Evolutionary conservation across 805 yeast genomes (phyloP).

Genomic region (Komagataella populi): DNA sequence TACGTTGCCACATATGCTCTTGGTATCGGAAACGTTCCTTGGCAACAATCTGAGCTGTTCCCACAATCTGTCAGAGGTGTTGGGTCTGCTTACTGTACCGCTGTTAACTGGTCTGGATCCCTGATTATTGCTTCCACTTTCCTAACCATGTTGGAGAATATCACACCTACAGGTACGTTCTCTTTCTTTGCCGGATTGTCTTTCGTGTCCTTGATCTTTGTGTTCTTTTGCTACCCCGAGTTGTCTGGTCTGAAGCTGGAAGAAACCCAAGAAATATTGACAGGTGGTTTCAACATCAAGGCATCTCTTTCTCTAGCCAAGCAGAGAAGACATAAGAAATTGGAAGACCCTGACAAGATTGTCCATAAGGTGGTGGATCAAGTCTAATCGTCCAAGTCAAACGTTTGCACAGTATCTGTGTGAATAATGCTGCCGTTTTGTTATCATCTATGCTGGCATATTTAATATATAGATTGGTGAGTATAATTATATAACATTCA

Average conservation of each 20-base stretch:
- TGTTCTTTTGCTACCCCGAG: slow-evolving; percentile 83
- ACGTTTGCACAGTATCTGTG: not conserved
- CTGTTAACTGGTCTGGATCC: slow-evolving; percentile 93
- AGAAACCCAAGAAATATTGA: slow-evolving; percentile 72
- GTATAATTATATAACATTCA: not conserved
- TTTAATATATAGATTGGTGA: not conserved
- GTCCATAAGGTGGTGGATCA: not conserved
- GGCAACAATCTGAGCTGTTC: slow-evolving; percentile 95
- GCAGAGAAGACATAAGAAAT: slow-evolving; percentile 15
- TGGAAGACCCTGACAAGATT: not conserved
- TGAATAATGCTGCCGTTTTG: not conserved
- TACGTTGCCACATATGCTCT: slow-evolving; percentile 86
- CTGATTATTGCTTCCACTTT: slow-evolving; percentile 83
- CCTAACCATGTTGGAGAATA: slow-evolving; percentile 83
- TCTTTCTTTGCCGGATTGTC: slow-evolving; percentile 80
- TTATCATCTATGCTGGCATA: not conserved
- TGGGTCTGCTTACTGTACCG: slow-evolving; percentile 84
- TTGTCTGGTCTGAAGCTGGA: slow-evolving; percentile 82
- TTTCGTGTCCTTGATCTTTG: slow-evolving; percentile 55
- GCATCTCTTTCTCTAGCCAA: slow-evolving; percentile 43
- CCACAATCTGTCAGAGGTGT: slow-evolving; percentile 89
- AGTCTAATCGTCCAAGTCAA: not conserved
- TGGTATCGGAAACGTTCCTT: slow-evolving; percentile 95
- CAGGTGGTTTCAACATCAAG: slow-evolving; percentile 79
- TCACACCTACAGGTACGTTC: slow-evolving; percentile 93